Base-by-base conservation (phyloP, 495 filamentous ascomycete species). In the Penicillium dipodomyicola region DNA sequence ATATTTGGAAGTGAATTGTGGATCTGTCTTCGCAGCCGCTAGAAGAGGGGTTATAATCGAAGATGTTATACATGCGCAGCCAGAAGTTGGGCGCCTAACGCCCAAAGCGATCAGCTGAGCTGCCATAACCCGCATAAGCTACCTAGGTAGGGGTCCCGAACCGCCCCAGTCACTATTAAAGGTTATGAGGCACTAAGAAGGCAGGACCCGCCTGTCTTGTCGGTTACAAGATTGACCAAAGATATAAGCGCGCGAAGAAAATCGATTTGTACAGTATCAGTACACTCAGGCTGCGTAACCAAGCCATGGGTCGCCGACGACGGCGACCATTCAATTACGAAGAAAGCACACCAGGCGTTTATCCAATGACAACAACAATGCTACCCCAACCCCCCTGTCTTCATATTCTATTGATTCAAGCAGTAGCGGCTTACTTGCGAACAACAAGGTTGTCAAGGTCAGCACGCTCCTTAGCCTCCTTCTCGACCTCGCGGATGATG, bases 401-500 rank as follows among this genome's bases (percentile, higher is more conserved):
- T 64, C 56, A 53, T 35, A 58, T 45, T 57, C 50, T 60, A 64
- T 59, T 52, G 56, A 52, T 63, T 42, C 40, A 54, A 49, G 35
- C 46, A 23, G 54, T 20, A 33, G 23, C 35, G 25, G 39, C 70
- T 72, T 73, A 75, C 63, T 72, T 70, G 76, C 81, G 85, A 67
- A 93, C 70, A 54, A 86, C 77, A 80, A 97, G 80, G 61, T 86
- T 82, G 73, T 97, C 92, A 64, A 98, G 77, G 64, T 92, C 90
- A 46, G 79, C 78, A 66, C 87, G 82, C 81, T 98, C 94, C 69
- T 83, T 84, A 56, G 75, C 71, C 81, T 96, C 92, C 62, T 87
- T 82, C 77, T 91, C 83, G 70, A 96, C 85, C 77, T 92, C 87
- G 62, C 81, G 77, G 73, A 96, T 91, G 72, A 94, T 86, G 37